A percentile compares a stretch with the other conserved stretches of the same genome.
These are phyloP conservation scores for Gossypium anomalum DNA, from an alignment of 345 rosid species.

Conservation along the genomic window DNA sequence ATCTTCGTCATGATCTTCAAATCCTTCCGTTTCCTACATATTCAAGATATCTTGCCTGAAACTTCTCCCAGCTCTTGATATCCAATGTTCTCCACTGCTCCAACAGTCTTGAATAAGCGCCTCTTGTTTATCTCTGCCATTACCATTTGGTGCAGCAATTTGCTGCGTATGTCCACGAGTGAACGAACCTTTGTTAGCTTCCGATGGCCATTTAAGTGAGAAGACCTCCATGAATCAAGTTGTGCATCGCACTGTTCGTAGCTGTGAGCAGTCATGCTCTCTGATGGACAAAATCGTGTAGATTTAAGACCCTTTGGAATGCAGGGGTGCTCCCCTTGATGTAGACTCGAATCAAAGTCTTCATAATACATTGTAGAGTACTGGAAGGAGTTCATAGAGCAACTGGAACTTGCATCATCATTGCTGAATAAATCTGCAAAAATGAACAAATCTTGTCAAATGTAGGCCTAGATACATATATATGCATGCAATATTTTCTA, in stretches of 20 bases:
- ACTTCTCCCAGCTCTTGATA: constrained; percentile 34
- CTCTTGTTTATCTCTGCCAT: constrained; percentile 61
- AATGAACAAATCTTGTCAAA: not conserved
- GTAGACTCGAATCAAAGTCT: constrained; percentile 20
- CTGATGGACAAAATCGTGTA: constrained; percentile 42
- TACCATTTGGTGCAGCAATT: constrained; percentile 63
- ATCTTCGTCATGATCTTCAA: constrained; percentile 20
- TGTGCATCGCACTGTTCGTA: not conserved
- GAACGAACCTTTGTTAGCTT: constrained; percentile 45
- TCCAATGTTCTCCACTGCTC: constrained; percentile 55
- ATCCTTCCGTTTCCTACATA: not conserved
- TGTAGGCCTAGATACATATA: not conserved
- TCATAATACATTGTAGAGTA: constrained; percentile 43
- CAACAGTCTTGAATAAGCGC: constrained; percentile 64
- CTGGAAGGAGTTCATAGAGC: constrained; percentile 45
- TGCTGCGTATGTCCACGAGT: constrained; percentile 66
- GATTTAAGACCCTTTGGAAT: constrained; percentile 22
- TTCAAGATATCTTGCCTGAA: not conserved
- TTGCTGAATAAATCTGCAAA: constrained; percentile 32
- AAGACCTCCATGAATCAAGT: constrained; percentile 15
- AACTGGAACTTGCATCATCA: constrained; percentile 48
- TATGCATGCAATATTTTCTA: not conserved
- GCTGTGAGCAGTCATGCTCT: constrained; percentile 5
- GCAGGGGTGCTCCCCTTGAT: constrained; percentile 26
- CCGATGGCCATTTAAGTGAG: constrained; percentile 15